Base-by-base conservation (phyloP, 257 asterid genomes). In the Paulownia fortunei region DNA sequence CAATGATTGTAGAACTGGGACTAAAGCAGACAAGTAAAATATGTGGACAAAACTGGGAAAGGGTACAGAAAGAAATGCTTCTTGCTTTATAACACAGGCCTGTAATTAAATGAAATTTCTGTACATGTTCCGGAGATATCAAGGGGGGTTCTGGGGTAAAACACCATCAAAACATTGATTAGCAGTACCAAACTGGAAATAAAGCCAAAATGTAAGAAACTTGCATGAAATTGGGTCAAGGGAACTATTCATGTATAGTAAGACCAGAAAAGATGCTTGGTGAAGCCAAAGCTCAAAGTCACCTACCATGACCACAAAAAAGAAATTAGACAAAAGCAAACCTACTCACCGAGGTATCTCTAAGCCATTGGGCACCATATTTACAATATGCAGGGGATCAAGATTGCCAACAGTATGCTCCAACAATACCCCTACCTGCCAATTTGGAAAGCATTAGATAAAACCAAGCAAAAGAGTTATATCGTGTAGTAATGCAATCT, bases 391-490 rank as follows among this genome's bases (percentile, higher is more conserved):
- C 39, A 96, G 88, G 69, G 99, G 99, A 94, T 96, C 99, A 72
- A 96, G 98, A 91, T 96, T 90, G 69, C 99, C 98, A 65, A 96
- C 98, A 56, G 98, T 96, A 84, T 96, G 99, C 88, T 96, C 99
- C 86, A 96, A 83, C 79, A 96, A 81, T 41, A 90, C 94, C 61
- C 98, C 98, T 27, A 94, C 97, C 98, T 96, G 95, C 77, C 75
- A 83, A 73, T 73, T 63, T 39, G 56, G 46, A 70, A 83, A 49
- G 18, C 19, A 65, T 47, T 42, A 76, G 24, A 39, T 49, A 68
- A 62, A 74, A 71, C 67, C 36, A 44, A 56, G 21, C 39, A 76
- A 79, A 61, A 24, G 58, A 41, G n/a, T 72, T 18, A 56, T 27
- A 49, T 26, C 64, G 77, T 46, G 34, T 42, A 64, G 58, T 12